Percentiles rank a stretch among this genome's conserved stretches.
phyloP scores from a whole-genome alignment of 192 early-diverging fungal species.

The Coemansia sp. region DNA sequence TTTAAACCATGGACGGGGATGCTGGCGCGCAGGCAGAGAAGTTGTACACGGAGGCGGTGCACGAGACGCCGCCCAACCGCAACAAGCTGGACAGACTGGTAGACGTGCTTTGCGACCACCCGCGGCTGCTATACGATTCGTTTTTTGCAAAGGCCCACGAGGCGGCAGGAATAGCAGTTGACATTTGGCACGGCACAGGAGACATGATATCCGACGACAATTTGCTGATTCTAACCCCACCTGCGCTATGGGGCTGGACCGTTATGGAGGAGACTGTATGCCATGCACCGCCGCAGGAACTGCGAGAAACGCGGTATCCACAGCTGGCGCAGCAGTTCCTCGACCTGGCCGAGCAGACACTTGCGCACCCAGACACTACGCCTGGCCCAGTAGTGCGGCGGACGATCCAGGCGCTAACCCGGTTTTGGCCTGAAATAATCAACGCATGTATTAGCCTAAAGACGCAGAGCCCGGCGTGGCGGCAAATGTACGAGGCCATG shows the following conservation, averaged over 20 bases:
- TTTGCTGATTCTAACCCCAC: conserved; percentile 41
- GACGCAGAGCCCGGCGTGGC: conserved; percentile 15
- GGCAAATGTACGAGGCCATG: conserved; percentile 21
- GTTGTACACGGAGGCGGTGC: conserved; percentile 37
- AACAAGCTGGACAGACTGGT: conserved; percentile 41
- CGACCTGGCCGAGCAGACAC: conserved; percentile 23
- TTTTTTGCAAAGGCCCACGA: conserved; percentile 41
- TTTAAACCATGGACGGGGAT: not conserved
- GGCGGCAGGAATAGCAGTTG: conserved; percentile 27
- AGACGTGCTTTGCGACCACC: conserved; percentile 36
- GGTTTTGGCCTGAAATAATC: conserved; percentile 42
- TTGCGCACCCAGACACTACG: conserved; percentile 28
- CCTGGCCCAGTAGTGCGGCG: conserved; percentile 42
- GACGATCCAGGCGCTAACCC: conserved; percentile 38
- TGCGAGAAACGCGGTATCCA: conserved; percentile 31
- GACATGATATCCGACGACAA: conserved; percentile 25
- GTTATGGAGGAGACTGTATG: conserved; percentile 48
- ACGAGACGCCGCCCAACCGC: conserved; percentile 50
- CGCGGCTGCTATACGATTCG: conserved; percentile 25
- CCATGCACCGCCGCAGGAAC: conserved; percentile 14
- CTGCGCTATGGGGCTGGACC: conserved; percentile 52
- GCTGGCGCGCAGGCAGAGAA: conserved; percentile 3
- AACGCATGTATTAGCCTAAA: conserved; percentile 10
- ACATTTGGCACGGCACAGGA: conserved; percentile 18
- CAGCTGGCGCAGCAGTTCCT: conserved; percentile 26